A percentile compares a stretch with the other conserved stretches of the same genome.
These are phyloP conservation scores for Xylaria sp. DNA, from an alignment of 2,329 filamentous ascomycete genomes.

Conservation along the genomic window DNA sequence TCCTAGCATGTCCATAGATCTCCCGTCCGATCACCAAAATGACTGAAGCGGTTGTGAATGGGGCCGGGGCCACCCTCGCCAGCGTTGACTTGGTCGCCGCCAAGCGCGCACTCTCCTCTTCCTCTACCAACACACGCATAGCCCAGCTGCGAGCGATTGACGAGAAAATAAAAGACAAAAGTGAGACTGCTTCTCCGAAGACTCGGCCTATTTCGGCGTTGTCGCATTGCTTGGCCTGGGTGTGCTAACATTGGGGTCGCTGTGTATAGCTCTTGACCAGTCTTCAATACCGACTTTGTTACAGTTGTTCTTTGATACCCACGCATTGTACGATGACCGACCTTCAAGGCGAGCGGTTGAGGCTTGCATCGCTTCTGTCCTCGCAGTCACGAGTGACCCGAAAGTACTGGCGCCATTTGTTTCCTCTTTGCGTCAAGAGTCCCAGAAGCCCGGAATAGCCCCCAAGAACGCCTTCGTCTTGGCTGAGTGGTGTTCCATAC, in stretches of 20 bases:
- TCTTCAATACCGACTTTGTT: slow-evolving; percentile 60
- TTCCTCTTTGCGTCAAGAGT: slow-evolving; percentile 69
- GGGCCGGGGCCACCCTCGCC: slow-evolving; percentile 41
- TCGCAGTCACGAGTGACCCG: slow-evolving; percentile 59
- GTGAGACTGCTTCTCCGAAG: slow-evolving; percentile 9
- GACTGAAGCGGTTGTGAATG: slow-evolving; percentile 53
- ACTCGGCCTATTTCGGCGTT: slow-evolving; percentile 7
- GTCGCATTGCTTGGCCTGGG: slow-evolving; percentile 23
- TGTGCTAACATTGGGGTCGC: slow-evolving; percentile 7
- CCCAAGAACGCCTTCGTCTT: slow-evolving; percentile 83
- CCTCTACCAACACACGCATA: slow-evolving; percentile 62
- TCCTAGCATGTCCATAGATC: slow-evolving; percentile 40
- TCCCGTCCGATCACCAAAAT: slow-evolving; percentile 45
- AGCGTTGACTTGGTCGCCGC: slow-evolving; percentile 54
- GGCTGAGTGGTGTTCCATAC: slow-evolving; percentile 82
- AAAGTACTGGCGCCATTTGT: slow-evolving; percentile 67
- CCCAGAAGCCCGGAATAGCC: slow-evolving; percentile 76
- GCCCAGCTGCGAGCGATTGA: slow-evolving; percentile 58
- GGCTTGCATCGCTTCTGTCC: slow-evolving; percentile 71
- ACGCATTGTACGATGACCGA: slow-evolving; percentile 84
- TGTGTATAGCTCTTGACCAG: slow-evolving; percentile 48
- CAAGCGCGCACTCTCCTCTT: slow-evolving; percentile 59
- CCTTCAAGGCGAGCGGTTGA: slow-evolving; percentile 82
- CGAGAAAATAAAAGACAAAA: slow-evolving; percentile 50
- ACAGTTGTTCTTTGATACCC: slow-evolving; percentile 80